A percentile compares a stretch with the other conserved stretches of the same genome.
Evolutionary conservation across 2,329 filamentous ascomycete genomes (phyloP).

Genomic region (Colletotrichum shisoi): DNA sequence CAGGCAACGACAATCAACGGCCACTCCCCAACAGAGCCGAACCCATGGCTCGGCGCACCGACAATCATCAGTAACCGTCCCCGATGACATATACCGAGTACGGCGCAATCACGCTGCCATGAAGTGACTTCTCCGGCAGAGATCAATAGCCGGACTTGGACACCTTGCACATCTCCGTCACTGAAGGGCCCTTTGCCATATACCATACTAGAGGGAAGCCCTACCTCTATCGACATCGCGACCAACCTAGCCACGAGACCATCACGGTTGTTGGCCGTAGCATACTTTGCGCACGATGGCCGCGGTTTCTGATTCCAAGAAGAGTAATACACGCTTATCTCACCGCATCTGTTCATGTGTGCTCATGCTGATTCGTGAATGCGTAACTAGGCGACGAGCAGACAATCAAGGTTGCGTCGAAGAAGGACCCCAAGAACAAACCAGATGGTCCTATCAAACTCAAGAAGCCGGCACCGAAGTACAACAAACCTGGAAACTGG

Average conservation of each 20-base stretch:
- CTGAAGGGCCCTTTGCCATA: conserved; percentile 5
- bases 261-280: no score
- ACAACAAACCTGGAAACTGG: conserved; percentile 75
- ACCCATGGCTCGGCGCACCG: conserved; percentile 12
- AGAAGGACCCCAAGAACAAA: conserved; percentile 58
- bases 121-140: conserved; percentile 23
- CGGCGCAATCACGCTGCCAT: conserved; percentile 19
- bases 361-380: neutral
- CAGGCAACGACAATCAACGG: conserved; percentile 21
- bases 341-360: neutral
- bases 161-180: conserved; percentile 7
- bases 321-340: conserved; percentile 29
- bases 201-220: conserved; percentile 1
- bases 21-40: neutral
- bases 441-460: conserved; percentile 64
- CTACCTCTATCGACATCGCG: conserved; percentile 4
- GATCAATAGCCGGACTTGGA: conserved; percentile 23
- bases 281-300: conserved; percentile 24
- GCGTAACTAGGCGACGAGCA: conserved; percentile 59
- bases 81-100: conserved; percentile 5
- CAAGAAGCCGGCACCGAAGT: conserved; percentile 69
- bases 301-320: conserved; percentile 36
- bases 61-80: neutral
- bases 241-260: neutral
- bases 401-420: conserved; percentile 70